Evolutionary conservation across 2,329 filamentous ascomycete species (phyloP).

Genomic region (Diaporthe humulicola): DNA sequence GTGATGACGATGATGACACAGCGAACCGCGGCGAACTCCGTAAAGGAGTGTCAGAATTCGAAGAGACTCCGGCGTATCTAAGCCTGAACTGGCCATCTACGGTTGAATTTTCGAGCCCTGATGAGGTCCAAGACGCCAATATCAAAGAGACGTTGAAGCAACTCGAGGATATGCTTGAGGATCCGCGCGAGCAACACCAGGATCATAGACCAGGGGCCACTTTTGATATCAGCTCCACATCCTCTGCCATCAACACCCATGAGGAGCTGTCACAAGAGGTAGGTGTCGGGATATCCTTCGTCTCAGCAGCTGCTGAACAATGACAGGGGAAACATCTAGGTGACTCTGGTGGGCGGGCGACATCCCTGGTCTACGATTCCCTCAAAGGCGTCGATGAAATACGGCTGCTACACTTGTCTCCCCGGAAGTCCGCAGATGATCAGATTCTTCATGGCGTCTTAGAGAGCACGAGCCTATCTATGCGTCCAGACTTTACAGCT

Average conservation of each 20-base stretch:
- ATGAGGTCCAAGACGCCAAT: neutral
- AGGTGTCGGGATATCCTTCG: accelerated
- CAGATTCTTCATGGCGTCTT: neutral
- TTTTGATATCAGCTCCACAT: too few relatives aligned
- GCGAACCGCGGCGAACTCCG: neutral
- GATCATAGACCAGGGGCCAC: neutral
- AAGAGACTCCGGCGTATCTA: neutral
- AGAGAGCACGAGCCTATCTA: neutral
- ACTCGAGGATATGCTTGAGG: neutral
- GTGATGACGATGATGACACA: neutral
- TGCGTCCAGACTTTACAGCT: neutral
- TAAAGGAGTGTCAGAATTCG: neutral
- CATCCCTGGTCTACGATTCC: neutral
- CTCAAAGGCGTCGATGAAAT: neutral
- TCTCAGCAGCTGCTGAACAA: too few relatives aligned
- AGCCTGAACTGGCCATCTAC: neutral
- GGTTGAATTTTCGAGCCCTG: neutral
- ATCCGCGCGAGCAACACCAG: neutral
- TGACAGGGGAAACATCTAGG: neutral
- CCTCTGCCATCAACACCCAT: neutral
- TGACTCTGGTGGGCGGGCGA: too few relatives aligned
- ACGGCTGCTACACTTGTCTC: neutral
- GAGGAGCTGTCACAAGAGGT: neutral
- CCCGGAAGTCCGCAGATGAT: neutral
- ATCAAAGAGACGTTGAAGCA: neutral